These are phyloP conservation scores for Nicotiana otophora DNA, from an alignment of 257 asterid genomes.

Conservation along the genomic window DNA sequence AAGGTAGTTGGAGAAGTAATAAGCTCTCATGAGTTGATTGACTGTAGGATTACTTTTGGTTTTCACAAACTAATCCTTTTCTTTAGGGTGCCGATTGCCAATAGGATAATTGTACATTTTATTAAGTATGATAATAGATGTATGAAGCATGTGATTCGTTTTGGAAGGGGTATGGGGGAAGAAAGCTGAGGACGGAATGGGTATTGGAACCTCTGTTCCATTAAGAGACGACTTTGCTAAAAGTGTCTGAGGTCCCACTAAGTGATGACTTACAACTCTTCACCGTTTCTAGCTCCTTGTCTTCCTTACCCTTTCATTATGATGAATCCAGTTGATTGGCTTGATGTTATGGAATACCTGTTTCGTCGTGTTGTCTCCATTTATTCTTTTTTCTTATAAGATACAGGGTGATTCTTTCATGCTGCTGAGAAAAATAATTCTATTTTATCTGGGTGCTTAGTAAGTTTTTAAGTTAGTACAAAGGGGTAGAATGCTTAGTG, in stretches of 20 bases:
- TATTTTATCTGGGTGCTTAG: background rate
- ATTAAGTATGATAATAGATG: background rate
- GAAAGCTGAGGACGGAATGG: background rate
- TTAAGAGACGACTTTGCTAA: background rate
- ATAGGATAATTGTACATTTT: background rate
- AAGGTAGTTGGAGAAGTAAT: too few species aligned
- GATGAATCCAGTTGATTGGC: background rate
- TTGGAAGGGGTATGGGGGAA: background rate
- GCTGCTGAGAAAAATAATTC: background rate
- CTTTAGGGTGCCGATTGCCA: background rate
- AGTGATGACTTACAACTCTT: background rate
- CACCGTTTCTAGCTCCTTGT: background rate
- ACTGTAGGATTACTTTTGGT: background rate
- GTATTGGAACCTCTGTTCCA: background rate
- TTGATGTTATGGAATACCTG: background rate
- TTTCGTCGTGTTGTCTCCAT: background rate
- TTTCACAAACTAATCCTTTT: background rate
- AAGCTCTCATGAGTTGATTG: background rate
- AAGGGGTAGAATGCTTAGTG: background rate
- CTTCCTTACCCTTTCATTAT: background rate
- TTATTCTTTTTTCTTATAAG: background rate
- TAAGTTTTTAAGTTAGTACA: background rate
- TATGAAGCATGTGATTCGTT: background rate
- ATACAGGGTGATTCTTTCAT: background rate
- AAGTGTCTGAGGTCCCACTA: background rate